A percentile compares a stretch with the other conserved stretches of the same genome.
These are phyloP conservation scores for Macrolepiota fuliginosa DNA, from an alignment of 768 basidiomycete genomes.

Conservation along the genomic window DNA sequence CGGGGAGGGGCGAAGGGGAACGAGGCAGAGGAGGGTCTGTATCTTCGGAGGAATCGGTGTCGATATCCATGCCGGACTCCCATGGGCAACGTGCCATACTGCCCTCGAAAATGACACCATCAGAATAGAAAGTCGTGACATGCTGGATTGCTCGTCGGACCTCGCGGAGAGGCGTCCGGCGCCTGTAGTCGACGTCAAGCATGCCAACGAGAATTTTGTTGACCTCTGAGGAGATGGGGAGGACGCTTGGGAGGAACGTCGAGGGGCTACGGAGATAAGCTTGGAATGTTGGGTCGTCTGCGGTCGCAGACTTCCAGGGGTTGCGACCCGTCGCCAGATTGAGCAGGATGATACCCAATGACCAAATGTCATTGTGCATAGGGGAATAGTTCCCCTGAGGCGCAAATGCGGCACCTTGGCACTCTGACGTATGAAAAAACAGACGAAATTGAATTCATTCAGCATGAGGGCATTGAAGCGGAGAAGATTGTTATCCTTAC, in stretches of 20 bases:
- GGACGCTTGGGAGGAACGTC: slow-evolving; percentile 82
- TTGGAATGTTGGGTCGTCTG: slow-evolving; percentile 88
- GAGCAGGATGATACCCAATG: slow-evolving; percentile 93
- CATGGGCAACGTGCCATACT: slow-evolving; percentile 75
- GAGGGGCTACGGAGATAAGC: slow-evolving; percentile 81
- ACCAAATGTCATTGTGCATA: slow-evolving; percentile 94
- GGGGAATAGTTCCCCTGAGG: slow-evolving; percentile 80
- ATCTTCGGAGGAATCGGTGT: slow-evolving; percentile 51
- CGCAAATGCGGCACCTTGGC: slow-evolving; percentile 82
- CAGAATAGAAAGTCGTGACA: slow-evolving; percentile 63
- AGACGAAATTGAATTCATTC: slow-evolving; percentile 12
- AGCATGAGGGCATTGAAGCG: not conserved
- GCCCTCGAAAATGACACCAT: slow-evolving; percentile 71
- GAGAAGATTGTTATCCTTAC: slow-evolving; percentile 34
- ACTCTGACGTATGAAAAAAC: slow-evolving; percentile 52
- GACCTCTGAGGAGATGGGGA: slow-evolving; percentile 76
- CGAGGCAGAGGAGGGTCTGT: slow-evolving; percentile 38
- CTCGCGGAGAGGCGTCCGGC: slow-evolving; percentile 44
- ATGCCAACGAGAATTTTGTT: slow-evolving; percentile 77
- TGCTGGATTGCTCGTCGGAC: slow-evolving; percentile 53
- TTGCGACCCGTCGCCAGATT: slow-evolving; percentile 97
- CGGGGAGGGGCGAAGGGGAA: slow-evolving; percentile 26
- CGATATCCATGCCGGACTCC: slow-evolving; percentile 71
- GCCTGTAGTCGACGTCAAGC: slow-evolving; percentile 56
- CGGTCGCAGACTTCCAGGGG: slow-evolving; percentile 94